These are phyloP conservation scores for Phytophthora ohioensis DNA, from an alignment of 352 stramenopile species.

Conservation along the genomic window DNA sequence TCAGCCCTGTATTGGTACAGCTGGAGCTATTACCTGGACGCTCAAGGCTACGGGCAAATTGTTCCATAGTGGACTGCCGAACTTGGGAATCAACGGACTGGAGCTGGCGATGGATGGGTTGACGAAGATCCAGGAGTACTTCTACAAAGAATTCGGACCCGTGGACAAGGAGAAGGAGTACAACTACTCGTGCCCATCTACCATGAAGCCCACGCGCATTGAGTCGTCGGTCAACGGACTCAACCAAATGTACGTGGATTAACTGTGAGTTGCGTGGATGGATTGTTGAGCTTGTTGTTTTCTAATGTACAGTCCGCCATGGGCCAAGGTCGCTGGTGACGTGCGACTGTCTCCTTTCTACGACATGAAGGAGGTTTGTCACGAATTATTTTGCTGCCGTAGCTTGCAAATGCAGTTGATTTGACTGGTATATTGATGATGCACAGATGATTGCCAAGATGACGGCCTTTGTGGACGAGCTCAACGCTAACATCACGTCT, in stretches of 20 bases:
- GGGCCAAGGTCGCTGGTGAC: conserved; percentile 91
- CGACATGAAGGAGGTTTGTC: conserved; percentile 84
- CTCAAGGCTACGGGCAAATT: conserved; percentile 92
- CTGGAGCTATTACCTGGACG: conserved; percentile 88
- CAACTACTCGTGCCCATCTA: conserved; percentile 91
- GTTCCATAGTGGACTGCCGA: conserved; percentile 92
- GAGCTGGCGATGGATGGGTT: conserved; percentile 91
- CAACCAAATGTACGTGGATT: conserved; percentile 78
- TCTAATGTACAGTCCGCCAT: conserved; percentile 72
- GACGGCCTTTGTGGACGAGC: conserved; percentile 83
- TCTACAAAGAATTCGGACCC: conserved; percentile 91
- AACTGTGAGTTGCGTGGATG: not conserved
- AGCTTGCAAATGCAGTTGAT: not conserved
- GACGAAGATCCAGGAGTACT: conserved; percentile 86
- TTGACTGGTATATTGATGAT: not conserved
- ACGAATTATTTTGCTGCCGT: not conserved
- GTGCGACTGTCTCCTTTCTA: conserved; percentile 94
- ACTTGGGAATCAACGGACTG: conserved; percentile 91
- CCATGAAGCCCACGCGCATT: conserved; percentile 90
- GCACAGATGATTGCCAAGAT: conserved; percentile 77
- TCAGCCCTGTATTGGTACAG: conserved; percentile 93
- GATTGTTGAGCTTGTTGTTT: not conserved
- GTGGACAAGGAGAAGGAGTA: conserved; percentile 88
- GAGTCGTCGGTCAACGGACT: conserved; percentile 81
- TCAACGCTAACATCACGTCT: conserved; percentile 88